Evolutionary conservation across 768 basidiomycete genomes (phyloP), one percentile per base, ranked within the genome.

Genomic region (Pisolithus marmoratus): DNA sequence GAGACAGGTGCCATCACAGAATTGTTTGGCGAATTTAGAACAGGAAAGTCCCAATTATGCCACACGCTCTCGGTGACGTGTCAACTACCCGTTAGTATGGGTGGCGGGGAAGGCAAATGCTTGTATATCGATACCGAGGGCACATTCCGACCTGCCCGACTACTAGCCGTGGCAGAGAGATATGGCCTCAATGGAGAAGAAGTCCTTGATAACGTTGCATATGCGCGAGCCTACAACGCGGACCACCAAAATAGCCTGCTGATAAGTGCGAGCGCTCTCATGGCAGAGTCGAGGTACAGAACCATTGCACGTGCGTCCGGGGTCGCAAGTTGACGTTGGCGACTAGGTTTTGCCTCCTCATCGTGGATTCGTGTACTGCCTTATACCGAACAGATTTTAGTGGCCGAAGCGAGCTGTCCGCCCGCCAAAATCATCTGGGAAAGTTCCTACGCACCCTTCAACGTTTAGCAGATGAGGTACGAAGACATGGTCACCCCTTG

Each of bases 1-100:
- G 96, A 99, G 73, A 99, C 96, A 17, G 96, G 96, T 38, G 88
- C 94, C 1, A 96, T 99, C 64, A 99, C 96, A 0, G 96, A 99
- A 68, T 74, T 99, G 24, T 97, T 96, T 72, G 96, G 95, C 52
- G 96, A 99, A 72, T 99, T 99, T 71, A 80, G 96, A 58, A 98
- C 96, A 9, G 96, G 96, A 51, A 98, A 99, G 71, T 95, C 92
- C 22, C 96, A 99, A 64, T 80, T 99, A 44, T 98, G 96, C 66
- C 96, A 99, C 65, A 97, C 95, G 0, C 83, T 99, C 43, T 94
- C 96, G 4, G 96, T 97, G 11, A 97, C 96, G 5, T 99, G 96
- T 64, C 95, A 98, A 72, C 80, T 98, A 14, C 96, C 96, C 2
- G 87, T 94, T 40, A 87, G 82, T 61, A 97, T 98, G 94, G 95